Evolutionary conservation across 2,329 filamentous ascomycete species (phyloP).

Genomic region (Sporothrix euskadiensis): DNA sequence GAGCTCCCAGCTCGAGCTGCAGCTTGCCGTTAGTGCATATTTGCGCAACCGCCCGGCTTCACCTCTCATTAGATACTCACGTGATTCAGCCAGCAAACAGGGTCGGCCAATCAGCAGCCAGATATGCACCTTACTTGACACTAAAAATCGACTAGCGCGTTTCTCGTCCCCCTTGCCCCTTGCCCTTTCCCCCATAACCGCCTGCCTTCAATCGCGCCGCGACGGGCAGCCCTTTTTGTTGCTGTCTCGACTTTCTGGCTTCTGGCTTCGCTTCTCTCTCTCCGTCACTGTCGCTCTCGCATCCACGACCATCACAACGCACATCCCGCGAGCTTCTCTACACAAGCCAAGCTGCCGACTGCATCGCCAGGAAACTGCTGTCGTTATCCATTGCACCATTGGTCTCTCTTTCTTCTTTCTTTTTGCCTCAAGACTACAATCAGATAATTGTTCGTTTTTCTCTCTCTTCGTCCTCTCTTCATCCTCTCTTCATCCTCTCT

Average conservation of each 20-base stretch:
- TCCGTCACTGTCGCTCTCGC: slow-evolving; percentile 12
- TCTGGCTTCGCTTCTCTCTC: not conserved
- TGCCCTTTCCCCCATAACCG: not conserved
- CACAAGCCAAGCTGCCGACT: slow-evolving; percentile 13
- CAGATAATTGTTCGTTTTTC: slow-evolving; percentile 31
- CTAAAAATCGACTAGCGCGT: slow-evolving; percentile 15
- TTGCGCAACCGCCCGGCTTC: not conserved
- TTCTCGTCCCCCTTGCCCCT: no score
- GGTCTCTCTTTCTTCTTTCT: slow-evolving; percentile 14
- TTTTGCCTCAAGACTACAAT: slow-evolving; percentile 11
- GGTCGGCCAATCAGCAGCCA: not conserved
- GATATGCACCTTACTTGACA: not conserved
- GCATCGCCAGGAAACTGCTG: slow-evolving; percentile 2
- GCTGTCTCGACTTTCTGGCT: not conserved
- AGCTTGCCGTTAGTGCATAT: slow-evolving; percentile 13
- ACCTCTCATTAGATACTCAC: not conserved
- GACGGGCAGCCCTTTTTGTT: slow-evolving; percentile 9
- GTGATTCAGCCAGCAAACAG: not conserved
- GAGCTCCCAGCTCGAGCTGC: slow-evolving; percentile 18
- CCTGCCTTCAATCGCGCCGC: slow-evolving; percentile 24
- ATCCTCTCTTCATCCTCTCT: slow-evolving; percentile 27
- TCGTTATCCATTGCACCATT: not conserved
- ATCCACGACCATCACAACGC: slow-evolving; percentile 12
- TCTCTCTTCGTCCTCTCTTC: slow-evolving; percentile 25
- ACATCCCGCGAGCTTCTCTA: not conserved